A percentile compares a stretch with the other conserved stretches of the same genome.
Conservation (phyloP, 2,329 filamentous ascomycete species). For the Chalaropsis ovoidea region DNA sequence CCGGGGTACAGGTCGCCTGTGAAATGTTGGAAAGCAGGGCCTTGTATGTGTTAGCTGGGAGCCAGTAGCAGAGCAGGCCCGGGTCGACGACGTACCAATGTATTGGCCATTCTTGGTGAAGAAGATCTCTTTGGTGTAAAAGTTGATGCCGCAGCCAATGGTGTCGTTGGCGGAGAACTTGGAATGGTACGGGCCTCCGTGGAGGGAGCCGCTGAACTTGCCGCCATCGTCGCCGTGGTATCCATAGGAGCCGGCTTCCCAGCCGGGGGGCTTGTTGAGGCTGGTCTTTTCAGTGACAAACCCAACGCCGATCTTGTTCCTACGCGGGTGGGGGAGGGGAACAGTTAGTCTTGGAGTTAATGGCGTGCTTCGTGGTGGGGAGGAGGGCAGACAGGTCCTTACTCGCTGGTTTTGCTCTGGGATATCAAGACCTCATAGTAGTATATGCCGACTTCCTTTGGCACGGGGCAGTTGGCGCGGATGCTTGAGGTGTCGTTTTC, state of each 20-base stretch:
- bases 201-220: slow-evolving; percentile 47
- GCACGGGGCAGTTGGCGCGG: slow-evolving; percentile 77
- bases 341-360: neutral
- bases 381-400: slow-evolving; percentile 28
- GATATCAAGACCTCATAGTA: slow-evolving; percentile 67
- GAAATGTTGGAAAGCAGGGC: slow-evolving; percentile 59
- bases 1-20: slow-evolving; percentile 55
- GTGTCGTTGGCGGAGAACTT: slow-evolving; percentile 47
- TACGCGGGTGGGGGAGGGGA: neutral
- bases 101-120: slow-evolving; percentile 56
- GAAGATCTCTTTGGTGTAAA: slow-evolving; percentile 53
- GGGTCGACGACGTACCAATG: slow-evolving; percentile 38
- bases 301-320: slow-evolving; percentile 43
- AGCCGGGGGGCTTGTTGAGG: slow-evolving; percentile 49
- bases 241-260: slow-evolving; percentile 58
- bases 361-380: neutral
- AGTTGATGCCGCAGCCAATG: slow-evolving; percentile 58
- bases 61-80: neutral
- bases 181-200: slow-evolving; percentile 48
- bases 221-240: slow-evolving; percentile 61
- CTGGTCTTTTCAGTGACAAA: slow-evolving; percentile 24
- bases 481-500: slow-evolving; percentile 70
- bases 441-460: slow-evolving; percentile 81
- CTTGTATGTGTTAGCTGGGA: slow-evolving; percentile 37
- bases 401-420: slow-evolving; percentile 46